These are phyloP conservation scores for Silene coronaria DNA, from an alignment of 179 eudicot genomes.

Conservation along the genomic window DNA sequence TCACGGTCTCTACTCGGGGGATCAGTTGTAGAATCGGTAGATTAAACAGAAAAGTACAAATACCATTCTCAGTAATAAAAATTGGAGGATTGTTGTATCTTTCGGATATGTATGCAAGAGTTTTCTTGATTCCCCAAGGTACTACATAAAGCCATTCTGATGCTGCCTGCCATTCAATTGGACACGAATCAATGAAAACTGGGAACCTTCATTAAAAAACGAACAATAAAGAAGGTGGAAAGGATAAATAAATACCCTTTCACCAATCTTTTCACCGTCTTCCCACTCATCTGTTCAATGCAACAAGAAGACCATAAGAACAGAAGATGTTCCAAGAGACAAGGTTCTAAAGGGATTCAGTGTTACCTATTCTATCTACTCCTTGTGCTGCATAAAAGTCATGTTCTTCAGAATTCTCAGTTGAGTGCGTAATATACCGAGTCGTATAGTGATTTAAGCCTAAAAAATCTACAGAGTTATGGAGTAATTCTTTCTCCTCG, in stretches of 20 bases:
- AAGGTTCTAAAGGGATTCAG: slow-evolving; percentile 1
- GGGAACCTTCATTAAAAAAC: background rate
- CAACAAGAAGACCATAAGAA: slow-evolving; percentile 21
- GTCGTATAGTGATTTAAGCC: slow-evolving; percentile 80
- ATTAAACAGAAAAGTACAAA: background rate
- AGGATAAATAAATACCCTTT: slow-evolving; percentile 43
- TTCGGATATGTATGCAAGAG: slow-evolving; percentile 44
- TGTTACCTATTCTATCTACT: slow-evolving; percentile 60
- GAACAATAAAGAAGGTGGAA: background rate
- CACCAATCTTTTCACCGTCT: slow-evolving; percentile 68
- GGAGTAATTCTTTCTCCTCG: slow-evolving; percentile 51
- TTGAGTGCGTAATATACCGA: slow-evolving; percentile 53
- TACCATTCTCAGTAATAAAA: slow-evolving; percentile 79
- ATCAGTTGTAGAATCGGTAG: too few relatives aligned
- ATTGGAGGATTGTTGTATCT: slow-evolving; percentile 58
- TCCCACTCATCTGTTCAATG: slow-evolving; percentile 67
- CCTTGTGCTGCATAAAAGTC: slow-evolving; percentile 50
- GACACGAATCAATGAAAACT: background rate
- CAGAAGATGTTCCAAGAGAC: slow-evolving; percentile 2
- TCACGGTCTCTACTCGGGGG: too few relatives aligned
- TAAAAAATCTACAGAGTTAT: slow-evolving; percentile 57
- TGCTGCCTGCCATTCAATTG: slow-evolving; percentile 59
- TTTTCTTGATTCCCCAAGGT: slow-evolving; percentile 81
- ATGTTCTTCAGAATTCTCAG: slow-evolving; percentile 32
- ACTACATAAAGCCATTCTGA: slow-evolving; percentile 84